Base-by-base conservation (phyloP, 192 early-diverging fungal genomes). In the Dimargaris verticillata region DNA sequence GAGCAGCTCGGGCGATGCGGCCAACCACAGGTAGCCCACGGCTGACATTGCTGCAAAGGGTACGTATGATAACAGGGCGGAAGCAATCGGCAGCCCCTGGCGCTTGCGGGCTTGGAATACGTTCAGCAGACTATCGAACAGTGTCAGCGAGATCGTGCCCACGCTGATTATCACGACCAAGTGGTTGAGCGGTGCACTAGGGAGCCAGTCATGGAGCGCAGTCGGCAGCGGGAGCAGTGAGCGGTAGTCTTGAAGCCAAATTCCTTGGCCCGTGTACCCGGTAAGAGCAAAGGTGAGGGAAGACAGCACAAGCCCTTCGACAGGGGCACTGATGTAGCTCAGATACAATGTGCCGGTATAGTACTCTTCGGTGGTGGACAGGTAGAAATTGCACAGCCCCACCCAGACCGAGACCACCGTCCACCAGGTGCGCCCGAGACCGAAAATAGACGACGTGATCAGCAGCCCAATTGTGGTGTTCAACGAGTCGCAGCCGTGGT, bases 311-410 rank as follows among this genome's bases (percentile, higher is more conserved):
- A 95, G 81, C 26, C 92, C 92, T 66, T 95, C 92, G n/a, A 95
- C 87, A 44, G 92, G 90, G 5, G 90, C 92, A 62, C 83, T 87
- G 74, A 87, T 86, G 63, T 85, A 80, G 22, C 85, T 81, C 46
- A 95, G 69, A 64, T 86, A 93, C 45, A 95, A 72, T 1, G 84
- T 77, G 13, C 88, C 88, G 4, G 92, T 95, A 64, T 92, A 88
- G 66, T 95, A 93, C 64, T 91, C 89, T 76, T 95, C 92, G 89
- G 89, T 92, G 17, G 92, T 93, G 61, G 85, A 83, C 63, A 91
- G 73, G 72, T 91, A 95, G 68, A 95, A 95, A 77, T 89, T 92
- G 38, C 74, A 70, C 46, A 92, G 70, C n/a, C 78, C 83, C 68
- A 75, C 69, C 68, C 70, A 76, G 62, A 77, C 66, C 66, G 72